These are phyloP conservation scores for Calonectria pauciramosa DNA, from an alignment of 2,329 filamentous ascomycete genomes.

Conservation along the genomic window DNA sequence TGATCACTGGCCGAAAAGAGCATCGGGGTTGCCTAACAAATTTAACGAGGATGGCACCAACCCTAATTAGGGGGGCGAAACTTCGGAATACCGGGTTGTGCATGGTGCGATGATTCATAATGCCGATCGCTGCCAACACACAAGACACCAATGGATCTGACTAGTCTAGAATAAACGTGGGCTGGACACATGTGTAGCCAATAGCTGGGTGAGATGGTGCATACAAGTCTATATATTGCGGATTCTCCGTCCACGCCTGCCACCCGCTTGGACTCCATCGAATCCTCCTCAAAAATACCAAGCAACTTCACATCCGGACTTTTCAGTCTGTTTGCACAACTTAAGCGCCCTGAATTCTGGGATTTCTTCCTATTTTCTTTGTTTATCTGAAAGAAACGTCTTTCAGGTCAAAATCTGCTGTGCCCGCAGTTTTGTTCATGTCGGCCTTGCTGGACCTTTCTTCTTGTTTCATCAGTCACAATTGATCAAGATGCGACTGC, in stretches of 20 bases:
- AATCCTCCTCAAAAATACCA: neutral
- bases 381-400: neutral
- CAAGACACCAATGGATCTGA: neutral
- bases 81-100: neutral
- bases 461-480: neutral
- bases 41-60: neutral
- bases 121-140: neutral
- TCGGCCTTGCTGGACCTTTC: neutral
- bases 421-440: neutral
- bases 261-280: too few species aligned
- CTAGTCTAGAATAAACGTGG: neutral
- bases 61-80: neutral
- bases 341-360: neutral
- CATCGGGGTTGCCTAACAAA: neutral
- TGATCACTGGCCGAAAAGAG: neutral
- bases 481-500: neutral
- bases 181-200: neutral
- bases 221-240: neutral
- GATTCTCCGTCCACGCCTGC: neutral
- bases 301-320: too few species aligned
- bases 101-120: neutral
- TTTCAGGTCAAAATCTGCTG: neutral
- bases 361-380: neutral
- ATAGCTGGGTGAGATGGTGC: neutral
- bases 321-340: neutral